A percentile compares a stretch with the other conserved stretches of the same genome.
Evolutionary conservation across 805 yeast genomes (phyloP).

Genomic region (Cephaloascus fragrans): DNA sequence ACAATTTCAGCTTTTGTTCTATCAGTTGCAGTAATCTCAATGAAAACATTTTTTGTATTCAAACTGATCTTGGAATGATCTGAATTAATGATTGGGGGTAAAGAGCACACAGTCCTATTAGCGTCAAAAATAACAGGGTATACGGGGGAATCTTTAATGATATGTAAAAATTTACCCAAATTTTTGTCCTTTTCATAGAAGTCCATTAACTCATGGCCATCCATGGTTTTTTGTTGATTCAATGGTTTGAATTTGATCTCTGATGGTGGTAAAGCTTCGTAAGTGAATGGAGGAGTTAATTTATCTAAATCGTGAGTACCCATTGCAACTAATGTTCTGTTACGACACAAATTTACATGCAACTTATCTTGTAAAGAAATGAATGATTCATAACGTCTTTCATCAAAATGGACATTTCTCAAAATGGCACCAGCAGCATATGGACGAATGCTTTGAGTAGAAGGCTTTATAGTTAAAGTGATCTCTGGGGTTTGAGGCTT

Average conservation of each 20-base stretch:
- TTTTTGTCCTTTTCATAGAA: slow-evolving; percentile 88
- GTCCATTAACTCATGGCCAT: slow-evolving; percentile 75
- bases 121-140: slow-evolving; percentile 85
- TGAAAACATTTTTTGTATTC: slow-evolving; percentile 78
- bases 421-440: slow-evolving; percentile 93
- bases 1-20: slow-evolving; percentile 91
- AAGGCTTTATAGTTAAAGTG: slow-evolving; percentile 62
- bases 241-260: slow-evolving; percentile 69
- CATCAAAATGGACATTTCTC: slow-evolving; percentile 73
- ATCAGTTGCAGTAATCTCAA: slow-evolving; percentile 94
- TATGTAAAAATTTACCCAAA: slow-evolving; percentile 78
- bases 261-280: slow-evolving; percentile 73
- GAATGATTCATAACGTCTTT: slow-evolving; percentile 86
- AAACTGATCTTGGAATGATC: slow-evolving; percentile 81
- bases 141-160: slow-evolving; percentile 80
- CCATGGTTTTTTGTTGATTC: slow-evolving; percentile 59
- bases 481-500: slow-evolving; percentile 50
- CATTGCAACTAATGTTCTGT: slow-evolving; percentile 94
- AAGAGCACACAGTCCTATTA: slow-evolving; percentile 67
- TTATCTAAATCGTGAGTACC: slow-evolving; percentile 95
- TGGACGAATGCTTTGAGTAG: slow-evolving; percentile 73
- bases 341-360: slow-evolving; percentile 92
- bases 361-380: slow-evolving; percentile 93
- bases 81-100: slow-evolving; percentile 96
- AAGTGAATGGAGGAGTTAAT: slow-evolving; percentile 73